Base-by-base conservation (phyloP, 2,329 filamentous ascomycete genomes). In the Cryphonectria nitschkei region DNA sequence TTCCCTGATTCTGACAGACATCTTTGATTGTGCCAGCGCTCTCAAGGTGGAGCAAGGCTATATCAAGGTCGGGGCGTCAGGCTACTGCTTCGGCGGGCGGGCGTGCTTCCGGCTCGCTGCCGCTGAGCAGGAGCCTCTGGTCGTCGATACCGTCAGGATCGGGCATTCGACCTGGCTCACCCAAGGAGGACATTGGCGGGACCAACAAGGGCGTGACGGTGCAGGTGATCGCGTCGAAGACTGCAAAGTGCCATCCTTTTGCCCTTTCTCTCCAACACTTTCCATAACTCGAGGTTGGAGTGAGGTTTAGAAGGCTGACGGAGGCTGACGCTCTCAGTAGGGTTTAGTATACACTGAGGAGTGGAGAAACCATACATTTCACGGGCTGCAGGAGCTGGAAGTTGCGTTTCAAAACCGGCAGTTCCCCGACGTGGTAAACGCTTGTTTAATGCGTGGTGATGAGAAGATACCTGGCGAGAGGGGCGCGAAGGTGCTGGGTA, bases 81-180 rank as follows among this genome's bases (percentile, higher is more conserved):
- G 85, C 1, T 87, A 80, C 74, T 87, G 85, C 77, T 87, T 81
- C 68, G 85, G 85, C 19, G 84, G 84, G 7, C 87, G 85, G 86
- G 85, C 82, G 0, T 79, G 78, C 3, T 82, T 86, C 69, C 81
- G 82, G 1, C 34, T 34, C 6, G 34, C 34, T 34, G 34, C 34
- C 34, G 34, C 34, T 34, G 34, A 34, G 34, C 1, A 34, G 3
- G 34, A 34, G 1, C 34, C 34, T 34, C 34, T 6, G 0, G 76
- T 87, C 2, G 81, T 87, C 6, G 84, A 87, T 70, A 82, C 79
- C 73, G 79, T 86, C 52, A 78, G 80, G 1, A 78, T 78, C 3
- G 85, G 78, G 0, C 86, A 87, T 74, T 1, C 6, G 34, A 86
- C 79, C 0, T 73, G 81, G 56, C 69, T 87, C 32, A 82, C 78